Conservation (phyloP, 352 stramenopile genomes). For the Pythium pectinolyticum region DNA sequence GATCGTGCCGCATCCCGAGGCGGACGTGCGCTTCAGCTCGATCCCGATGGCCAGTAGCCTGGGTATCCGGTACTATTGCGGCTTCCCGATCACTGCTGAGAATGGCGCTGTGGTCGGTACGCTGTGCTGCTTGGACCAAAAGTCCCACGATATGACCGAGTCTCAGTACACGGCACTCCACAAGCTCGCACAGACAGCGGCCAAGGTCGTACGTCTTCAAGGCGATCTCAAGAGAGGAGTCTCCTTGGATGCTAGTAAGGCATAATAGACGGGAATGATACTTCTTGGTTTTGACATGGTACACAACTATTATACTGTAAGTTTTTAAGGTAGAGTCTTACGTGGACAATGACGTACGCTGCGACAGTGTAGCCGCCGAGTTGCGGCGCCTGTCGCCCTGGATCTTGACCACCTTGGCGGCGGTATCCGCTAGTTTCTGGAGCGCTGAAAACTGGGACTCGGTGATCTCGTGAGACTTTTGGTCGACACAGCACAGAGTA, state of each 20-base stretch:
- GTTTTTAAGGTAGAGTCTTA: neutral
- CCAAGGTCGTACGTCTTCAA: constrained; percentile 42
- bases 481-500: constrained; percentile 46
- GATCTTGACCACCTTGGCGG: constrained; percentile 47
- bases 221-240: neutral
- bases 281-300: no score
- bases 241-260: neutral
- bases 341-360: neutral
- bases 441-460: constrained; percentile 28
- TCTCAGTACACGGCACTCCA: constrained; percentile 24
- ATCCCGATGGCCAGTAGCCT: constrained; percentile 29
- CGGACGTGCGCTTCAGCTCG: constrained; percentile 58
- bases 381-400: constrained; percentile 16
- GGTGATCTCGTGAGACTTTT: constrained; percentile 26
- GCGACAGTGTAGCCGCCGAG: neutral
- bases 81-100: constrained; percentile 47
- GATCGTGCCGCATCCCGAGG: constrained; percentile 50
- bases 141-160: constrained; percentile 21
- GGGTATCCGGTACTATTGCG: constrained; percentile 67
- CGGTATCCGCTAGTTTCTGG: constrained; percentile 38
- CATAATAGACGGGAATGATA: no score
- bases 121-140: constrained; percentile 42
- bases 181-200: constrained; percentile 41
- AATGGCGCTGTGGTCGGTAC: constrained; percentile 41
- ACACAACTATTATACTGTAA: neutral